A percentile compares a stretch with the other conserved stretches of the same genome.
These are phyloP conservation scores for Ustilago xerochloae DNA, from an alignment of 1,284 basidiomycete genomes.

Conservation along the genomic window DNA sequence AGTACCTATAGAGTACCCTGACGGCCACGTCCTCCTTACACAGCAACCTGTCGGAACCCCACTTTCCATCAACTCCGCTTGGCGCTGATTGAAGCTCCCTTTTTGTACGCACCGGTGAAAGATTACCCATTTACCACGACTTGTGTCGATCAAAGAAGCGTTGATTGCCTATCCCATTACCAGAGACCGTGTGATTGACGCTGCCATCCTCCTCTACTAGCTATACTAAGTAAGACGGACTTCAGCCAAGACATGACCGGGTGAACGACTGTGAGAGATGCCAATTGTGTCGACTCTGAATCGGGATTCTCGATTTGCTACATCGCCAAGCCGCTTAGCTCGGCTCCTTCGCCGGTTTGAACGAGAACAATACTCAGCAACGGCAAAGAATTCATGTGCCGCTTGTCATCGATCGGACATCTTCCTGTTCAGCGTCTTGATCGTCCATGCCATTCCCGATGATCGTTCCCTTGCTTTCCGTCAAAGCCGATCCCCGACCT, in stretches of 20 bases:
- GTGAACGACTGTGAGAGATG: background rate
- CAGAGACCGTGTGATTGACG: no score
- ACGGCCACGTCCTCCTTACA: background rate
- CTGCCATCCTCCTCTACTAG: no score
- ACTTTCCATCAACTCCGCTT: background rate
- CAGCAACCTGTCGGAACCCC: background rate
- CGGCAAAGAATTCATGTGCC: no score
- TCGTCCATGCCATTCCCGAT: background rate
- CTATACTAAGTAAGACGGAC: no score
- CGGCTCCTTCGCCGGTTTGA: background rate
- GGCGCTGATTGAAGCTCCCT: background rate
- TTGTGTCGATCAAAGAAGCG: no score
- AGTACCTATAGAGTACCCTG: background rate
- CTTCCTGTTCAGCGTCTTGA: background rate
- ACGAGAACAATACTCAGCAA: no score
- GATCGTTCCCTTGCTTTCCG: background rate
- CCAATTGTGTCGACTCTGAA: background rate
- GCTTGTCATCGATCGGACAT: background rate
- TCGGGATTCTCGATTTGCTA: background rate
- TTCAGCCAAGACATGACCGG: no score
- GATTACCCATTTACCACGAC: background rate
- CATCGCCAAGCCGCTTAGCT: background rate
- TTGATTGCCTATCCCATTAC: no score
- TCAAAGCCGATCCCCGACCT: background rate
- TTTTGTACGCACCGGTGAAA: background rate